These are phyloP conservation scores for Crucihimalaya himalaica DNA, from an alignment of 345 rosid genomes.

Conservation along the genomic window DNA sequence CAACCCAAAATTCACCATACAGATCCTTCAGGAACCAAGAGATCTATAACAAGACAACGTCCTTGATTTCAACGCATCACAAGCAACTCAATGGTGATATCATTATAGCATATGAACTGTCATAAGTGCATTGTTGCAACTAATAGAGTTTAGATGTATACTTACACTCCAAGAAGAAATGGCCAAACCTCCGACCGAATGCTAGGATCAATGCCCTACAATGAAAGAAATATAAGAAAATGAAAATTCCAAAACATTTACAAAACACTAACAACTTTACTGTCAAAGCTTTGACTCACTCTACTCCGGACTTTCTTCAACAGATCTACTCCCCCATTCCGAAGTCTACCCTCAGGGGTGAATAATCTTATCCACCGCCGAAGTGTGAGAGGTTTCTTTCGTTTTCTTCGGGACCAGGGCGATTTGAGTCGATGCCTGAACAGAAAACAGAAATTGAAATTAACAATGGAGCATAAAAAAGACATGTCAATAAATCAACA, in stretches of 20 bases:
- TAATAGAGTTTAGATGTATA: constrained; percentile 18
- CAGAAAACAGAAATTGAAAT: background rate
- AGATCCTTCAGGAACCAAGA: background rate
- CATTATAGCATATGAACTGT: background rate
- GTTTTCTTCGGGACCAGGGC: constrained; percentile 86
- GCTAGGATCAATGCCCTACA: constrained; percentile 90
- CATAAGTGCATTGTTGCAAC: background rate
- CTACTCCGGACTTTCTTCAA: constrained; percentile 89
- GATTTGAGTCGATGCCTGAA: constrained; percentile 74
- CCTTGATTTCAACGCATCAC: background rate
- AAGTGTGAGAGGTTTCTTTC: constrained; percentile 69
- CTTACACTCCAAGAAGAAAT: constrained; percentile 98
- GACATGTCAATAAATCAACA: background rate
- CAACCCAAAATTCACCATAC: background rate
- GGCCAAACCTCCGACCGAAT: constrained; percentile 96
- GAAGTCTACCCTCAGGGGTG: constrained; percentile 70
- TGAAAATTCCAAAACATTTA: constrained; percentile 21
- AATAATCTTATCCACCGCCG: constrained; percentile 77
- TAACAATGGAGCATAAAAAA: background rate
- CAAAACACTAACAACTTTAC: background rate
- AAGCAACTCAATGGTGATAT: background rate
- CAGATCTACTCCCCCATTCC: constrained; percentile 73
- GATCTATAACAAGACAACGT: constrained; percentile 7
- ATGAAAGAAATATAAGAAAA: constrained; percentile 2
- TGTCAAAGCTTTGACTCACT: constrained; percentile 56